These are phyloP conservation scores for Alternaria metachromatica DNA, from an alignment of 2,329 filamentous ascomycete genomes.

Conservation along the genomic window DNA sequence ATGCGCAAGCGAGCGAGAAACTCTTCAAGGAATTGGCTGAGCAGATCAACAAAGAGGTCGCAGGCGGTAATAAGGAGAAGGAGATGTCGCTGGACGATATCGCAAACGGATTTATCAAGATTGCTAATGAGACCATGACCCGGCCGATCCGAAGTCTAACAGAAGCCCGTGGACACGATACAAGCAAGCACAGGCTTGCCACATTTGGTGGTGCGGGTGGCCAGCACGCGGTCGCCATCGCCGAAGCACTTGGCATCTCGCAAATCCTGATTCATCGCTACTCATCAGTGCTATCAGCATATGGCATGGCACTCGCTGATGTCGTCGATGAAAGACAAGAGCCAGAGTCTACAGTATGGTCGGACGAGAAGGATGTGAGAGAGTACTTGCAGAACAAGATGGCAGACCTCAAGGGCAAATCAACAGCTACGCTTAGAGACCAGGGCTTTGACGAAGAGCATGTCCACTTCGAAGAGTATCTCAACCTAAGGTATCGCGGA, in stretches of 20 bases:
- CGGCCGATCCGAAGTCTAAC: constrained; percentile 88
- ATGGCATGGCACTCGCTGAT: constrained; percentile 91
- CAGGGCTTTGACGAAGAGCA: constrained; percentile 80
- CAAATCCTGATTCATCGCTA: constrained; percentile 88
- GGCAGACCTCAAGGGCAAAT: constrained; percentile 79
- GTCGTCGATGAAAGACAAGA: constrained; percentile 92
- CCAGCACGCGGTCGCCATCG: constrained; percentile 91
- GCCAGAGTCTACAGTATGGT: constrained; percentile 68
- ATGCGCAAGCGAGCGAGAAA: constrained; percentile 75
- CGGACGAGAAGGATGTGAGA: constrained; percentile 63
- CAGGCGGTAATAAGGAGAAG: constrained; percentile 62
- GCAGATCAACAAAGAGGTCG: constrained; percentile 78
- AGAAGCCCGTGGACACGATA: constrained; percentile 90
- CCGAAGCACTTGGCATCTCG: constrained; percentile 79
- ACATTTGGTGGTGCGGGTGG: constrained; percentile 93
- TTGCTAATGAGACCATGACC: constrained; percentile 92
- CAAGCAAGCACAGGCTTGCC: constrained; percentile 85
- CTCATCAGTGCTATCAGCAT: constrained; percentile 87
- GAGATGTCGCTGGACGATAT: constrained; percentile 82
- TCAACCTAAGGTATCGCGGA: constrained; percentile 91
- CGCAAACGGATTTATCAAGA: constrained; percentile 86
- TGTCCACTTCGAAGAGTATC: constrained; percentile 86
- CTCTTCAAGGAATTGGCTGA: constrained; percentile 78
- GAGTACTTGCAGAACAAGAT: constrained; percentile 75
- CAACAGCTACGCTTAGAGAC: constrained; percentile 68